phyloP scores from a whole-genome alignment of 2,329 filamentous ascomycete genomes.

The Apiospora pterosperma region DNA sequence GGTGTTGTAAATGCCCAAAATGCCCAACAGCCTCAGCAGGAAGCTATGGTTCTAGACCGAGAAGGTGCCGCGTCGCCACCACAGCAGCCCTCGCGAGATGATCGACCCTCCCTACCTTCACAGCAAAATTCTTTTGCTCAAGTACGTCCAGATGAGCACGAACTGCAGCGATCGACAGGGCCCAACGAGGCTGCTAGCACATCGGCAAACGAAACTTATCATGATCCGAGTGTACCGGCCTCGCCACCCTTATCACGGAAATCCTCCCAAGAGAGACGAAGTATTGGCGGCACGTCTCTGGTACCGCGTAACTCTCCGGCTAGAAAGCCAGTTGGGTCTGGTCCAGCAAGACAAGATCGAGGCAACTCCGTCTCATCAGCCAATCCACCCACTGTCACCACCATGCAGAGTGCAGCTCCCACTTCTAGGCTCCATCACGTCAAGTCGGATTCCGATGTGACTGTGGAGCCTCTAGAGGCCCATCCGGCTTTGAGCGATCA shows the following conservation, averaged over 20 bases:
- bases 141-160: conserved; percentile 10
- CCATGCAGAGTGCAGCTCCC: background rate
- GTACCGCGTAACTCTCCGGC: conserved; percentile 19
- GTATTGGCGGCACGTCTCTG: conserved; percentile 9
- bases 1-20: background rate
- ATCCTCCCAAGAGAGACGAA: conserved; percentile 17
- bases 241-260: conserved; percentile 12
- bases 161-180: conserved; percentile 5
- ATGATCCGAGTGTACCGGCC: background rate
- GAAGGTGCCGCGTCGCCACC: background rate
- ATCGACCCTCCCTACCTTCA: conserved; percentile 14
- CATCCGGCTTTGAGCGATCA: background rate
- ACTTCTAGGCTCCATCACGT: background rate
- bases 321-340: conserved; percentile 28
- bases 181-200: background rate
- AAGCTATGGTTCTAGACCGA: background rate
- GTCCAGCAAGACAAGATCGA: conserved; percentile 14
- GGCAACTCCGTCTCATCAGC: conserved; percentile 14
- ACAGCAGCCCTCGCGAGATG: background rate
- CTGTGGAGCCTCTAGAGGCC: background rate
- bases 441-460: background rate
- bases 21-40: background rate
- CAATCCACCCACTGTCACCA: conserved; percentile 6
- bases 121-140: conserved; percentile 17
- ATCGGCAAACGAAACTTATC: no score